Evolutionary conservation across 768 basidiomycete genomes (phyloP).

Genomic region (Hygrocybe coccinea): DNA sequence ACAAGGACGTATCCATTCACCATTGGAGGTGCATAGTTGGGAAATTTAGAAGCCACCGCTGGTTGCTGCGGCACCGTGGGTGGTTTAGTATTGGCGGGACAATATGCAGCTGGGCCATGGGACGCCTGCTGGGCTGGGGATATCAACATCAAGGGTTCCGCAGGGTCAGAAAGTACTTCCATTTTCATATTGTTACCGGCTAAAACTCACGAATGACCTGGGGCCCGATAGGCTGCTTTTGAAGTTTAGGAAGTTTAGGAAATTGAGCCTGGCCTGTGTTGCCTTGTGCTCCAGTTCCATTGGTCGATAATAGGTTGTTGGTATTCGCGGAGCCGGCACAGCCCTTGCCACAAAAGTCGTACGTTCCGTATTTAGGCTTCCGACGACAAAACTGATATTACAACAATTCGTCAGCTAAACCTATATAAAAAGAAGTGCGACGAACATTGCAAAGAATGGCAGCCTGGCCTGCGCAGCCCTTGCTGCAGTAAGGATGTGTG

Average conservation of each 20-base stretch:
- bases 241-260: slow-evolving; percentile 9
- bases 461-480: slow-evolving; percentile 49
- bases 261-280: neutral
- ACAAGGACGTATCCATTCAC: slow-evolving; percentile 18
- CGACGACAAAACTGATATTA: slow-evolving; percentile 54
- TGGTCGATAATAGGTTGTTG: neutral
- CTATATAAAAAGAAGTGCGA: neutral
- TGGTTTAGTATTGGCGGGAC: too few relatives aligned
- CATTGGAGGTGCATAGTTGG: slow-evolving; percentile 29
- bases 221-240: slow-evolving; percentile 15
- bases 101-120: too few relatives aligned
- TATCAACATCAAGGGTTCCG: too few relatives aligned
- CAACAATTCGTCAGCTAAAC: too few relatives aligned
- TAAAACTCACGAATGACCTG: too few relatives aligned
- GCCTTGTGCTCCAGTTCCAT: slow-evolving; percentile 1
- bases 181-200: too few relatives aligned
- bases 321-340: slow-evolving; percentile 49
- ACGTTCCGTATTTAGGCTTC: slow-evolving; percentile 55
- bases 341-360: slow-evolving; percentile 61
- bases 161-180: too few relatives aligned
- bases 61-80: too few relatives aligned
- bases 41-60: neutral
- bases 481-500: slow-evolving; percentile 46
- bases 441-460: slow-evolving; percentile 41
- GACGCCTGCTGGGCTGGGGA: too few relatives aligned